Conservation (phyloP, 169 alveolate genomes). For the Cryptosporidium sp. region DNA sequence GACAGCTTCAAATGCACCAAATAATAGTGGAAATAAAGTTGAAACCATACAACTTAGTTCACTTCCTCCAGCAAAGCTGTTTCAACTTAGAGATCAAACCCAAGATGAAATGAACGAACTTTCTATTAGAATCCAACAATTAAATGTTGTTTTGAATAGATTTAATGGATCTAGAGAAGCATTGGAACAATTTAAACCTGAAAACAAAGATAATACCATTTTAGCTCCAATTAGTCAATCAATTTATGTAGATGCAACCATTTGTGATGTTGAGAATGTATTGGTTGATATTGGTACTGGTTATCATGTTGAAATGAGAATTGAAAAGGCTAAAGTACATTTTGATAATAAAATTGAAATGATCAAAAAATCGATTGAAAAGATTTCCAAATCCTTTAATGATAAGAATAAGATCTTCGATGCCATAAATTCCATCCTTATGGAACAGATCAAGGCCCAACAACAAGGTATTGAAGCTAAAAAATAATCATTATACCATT, state of each 20-base stretch:
- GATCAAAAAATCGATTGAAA: conserved; percentile 56
- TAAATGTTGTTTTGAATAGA: conserved; percentile 36
- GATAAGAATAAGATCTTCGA: conserved; percentile 65
- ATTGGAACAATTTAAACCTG: conserved; percentile 42
- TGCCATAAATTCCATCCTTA: conserved; percentile 46
- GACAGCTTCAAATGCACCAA: conserved; percentile 3
- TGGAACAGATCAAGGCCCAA: conserved; percentile 57
- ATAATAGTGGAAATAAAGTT: not conserved
- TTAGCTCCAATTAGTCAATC: conserved; percentile 72
- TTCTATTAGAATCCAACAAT: conserved; percentile 35
- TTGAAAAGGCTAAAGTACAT: conserved; percentile 39
- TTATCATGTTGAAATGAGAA: conserved; percentile 66
- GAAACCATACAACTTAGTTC: conserved; percentile 52
- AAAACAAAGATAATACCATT: conserved; percentile 37
- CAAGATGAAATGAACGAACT: conserved; percentile 61
- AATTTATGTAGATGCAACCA: conserved; percentile 58
- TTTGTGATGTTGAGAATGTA: conserved; percentile 29
- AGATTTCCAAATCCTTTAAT: conserved; percentile 34
- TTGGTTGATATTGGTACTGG: conserved; percentile 74
- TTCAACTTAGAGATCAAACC: conserved; percentile 65
- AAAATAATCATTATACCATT: not conserved
- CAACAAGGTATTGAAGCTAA: conserved; percentile 11
- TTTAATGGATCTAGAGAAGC: conserved; percentile 51
- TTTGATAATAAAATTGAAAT: conserved; percentile 62
- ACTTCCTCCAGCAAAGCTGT: conserved; percentile 68